Base-by-base conservation (phyloP, 805 yeast genomes). In the Lipomyces yamanashiensis region DNA sequence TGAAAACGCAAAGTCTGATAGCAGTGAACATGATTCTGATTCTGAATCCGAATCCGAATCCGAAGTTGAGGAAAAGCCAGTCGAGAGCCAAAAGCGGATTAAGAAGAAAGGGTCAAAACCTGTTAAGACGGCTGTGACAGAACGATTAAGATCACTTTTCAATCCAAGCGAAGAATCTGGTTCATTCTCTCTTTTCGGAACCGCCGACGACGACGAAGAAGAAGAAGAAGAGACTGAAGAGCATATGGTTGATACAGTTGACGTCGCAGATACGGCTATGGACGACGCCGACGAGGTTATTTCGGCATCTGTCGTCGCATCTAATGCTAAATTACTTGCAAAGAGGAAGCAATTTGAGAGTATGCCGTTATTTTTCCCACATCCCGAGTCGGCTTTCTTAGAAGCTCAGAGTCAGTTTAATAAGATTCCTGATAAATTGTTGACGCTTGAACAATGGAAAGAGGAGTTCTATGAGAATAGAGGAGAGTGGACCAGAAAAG, bases 351-450 rank as follows among this genome's bases (percentile, higher is more conserved):
- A 47, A 43, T 48, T 33, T 28, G 54, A 51, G 37, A 51, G 75
- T 45, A 71, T 77, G 53, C 86, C 90, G 7, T 78, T 92, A 41
- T 92, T 93, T 75, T 93, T 96, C 82, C 78, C 87, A 1, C 98
- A 93, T 74, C 78, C 81, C 12, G 88, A 88, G 19, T 92, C 98
- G 0, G 97, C 97, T 0, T 93, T 90, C 76, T 78, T 93, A 67
- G 84, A 84, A 56, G 87, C 97, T 0, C 98, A 92, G 76, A 81
- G 97, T 0, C 96, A 89, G 74, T 74, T 91, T 54, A 84, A 83
- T 63, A 87, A 85, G 71, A 69, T 88, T 7, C 72, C 72, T 21
- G 77, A 73, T 8, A 68, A 69, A 6, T 74, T 73, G 13, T 75
- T 80, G 39, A 71, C 74, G 10, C 76, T 80, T 21, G 78, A 76